Evolutionary conservation across 2,329 filamentous ascomycete genomes (phyloP).

Genomic region (Cyanodermella asteris): DNA sequence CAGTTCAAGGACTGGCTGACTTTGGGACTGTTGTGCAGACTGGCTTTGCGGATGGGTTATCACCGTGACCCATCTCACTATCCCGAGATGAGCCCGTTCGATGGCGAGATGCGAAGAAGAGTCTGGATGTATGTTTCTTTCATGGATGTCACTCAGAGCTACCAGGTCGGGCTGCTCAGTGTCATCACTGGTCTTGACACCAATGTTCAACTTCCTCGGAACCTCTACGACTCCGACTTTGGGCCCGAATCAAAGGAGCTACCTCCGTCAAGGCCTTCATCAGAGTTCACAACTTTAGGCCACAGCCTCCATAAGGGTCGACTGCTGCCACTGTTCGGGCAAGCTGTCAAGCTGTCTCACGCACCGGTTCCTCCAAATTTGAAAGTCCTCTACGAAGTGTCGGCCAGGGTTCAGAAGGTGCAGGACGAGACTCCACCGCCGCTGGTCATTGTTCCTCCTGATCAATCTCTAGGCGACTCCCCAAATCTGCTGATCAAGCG

Average conservation of each 20-base stretch:
- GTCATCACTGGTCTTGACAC: conserved; percentile 42
- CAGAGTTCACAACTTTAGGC: conserved; percentile 34
- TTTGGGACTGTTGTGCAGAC: conserved; percentile 34
- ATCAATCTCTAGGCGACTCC: conserved; percentile 51
- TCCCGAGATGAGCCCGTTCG: conserved; percentile 34
- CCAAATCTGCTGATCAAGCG: conserved; percentile 53
- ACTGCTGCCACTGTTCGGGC: conserved; percentile 20
- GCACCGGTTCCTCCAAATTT: conserved; percentile 6
- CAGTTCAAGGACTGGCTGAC: conserved; percentile 39
- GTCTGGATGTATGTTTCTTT: conserved; percentile 30
- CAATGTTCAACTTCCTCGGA: conserved; percentile 38
- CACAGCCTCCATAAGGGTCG: conserved; percentile 25
- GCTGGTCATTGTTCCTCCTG: conserved; percentile 42
- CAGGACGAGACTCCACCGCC: conserved; percentile 54
- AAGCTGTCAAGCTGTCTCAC: conserved; percentile 21
- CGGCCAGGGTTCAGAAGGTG: conserved; percentile 36
- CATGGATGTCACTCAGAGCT: conserved; percentile 42
- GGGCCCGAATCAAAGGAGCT: conserved; percentile 30
- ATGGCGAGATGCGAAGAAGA: conserved; percentile 34
- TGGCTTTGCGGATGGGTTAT: conserved; percentile 45
- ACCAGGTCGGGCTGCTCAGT: conserved; percentile 45
- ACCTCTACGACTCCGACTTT: conserved; percentile 45
- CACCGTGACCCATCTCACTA: conserved; percentile 40
- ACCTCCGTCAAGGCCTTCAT: conserved; percentile 32
- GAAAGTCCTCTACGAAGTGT: conserved; percentile 33